phyloP scores from a whole-genome alignment of 768 basidiomycete species.

The Tylopilus rubrobrunneus region DNA sequence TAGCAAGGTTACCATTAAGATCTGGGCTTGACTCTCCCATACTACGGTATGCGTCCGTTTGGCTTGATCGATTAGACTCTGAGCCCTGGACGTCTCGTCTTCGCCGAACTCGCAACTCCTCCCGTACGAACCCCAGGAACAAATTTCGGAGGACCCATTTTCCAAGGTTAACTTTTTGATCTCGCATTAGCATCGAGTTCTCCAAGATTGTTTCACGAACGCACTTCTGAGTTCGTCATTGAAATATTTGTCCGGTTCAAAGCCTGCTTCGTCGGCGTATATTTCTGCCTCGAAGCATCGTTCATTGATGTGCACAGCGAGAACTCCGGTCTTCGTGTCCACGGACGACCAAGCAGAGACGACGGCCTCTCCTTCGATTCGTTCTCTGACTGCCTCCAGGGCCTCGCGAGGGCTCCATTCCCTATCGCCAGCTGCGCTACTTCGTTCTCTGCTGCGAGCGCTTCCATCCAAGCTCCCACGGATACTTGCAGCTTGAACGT shows the following conservation, averaged over 20 bases:
- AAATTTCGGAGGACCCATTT: conserved; percentile 89
- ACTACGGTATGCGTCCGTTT: conserved; percentile 22
- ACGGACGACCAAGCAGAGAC: conserved; percentile 81
- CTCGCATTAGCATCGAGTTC: conserved; percentile 3
- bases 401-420: conserved; percentile 76
- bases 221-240: conserved; percentile 79
- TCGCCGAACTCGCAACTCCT: conserved; percentile 51
- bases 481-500: conserved; percentile 56
- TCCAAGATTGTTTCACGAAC: conserved; percentile 29
- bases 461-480: conserved; percentile 43
- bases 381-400: conserved; percentile 80
- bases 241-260: conserved; percentile 52
- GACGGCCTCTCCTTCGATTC: conserved; percentile 94
- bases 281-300: conserved; percentile 92
- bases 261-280: conserved; percentile 89
- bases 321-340: conserved; percentile 85
- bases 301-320: conserved; percentile 85
- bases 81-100: conserved; percentile 28
- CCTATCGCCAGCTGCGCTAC: conserved; percentile 32
- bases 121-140: conserved; percentile 73
- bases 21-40: conserved; percentile 24
- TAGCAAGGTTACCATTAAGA: conserved; percentile 17
- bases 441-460: conserved; percentile 30
- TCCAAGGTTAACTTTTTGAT: conserved; percentile 74
- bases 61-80: conserved; percentile 14